phyloP scores from a whole-genome alignment of 352 stramenopile genomes.

The Phytophthora sp. region DNA sequence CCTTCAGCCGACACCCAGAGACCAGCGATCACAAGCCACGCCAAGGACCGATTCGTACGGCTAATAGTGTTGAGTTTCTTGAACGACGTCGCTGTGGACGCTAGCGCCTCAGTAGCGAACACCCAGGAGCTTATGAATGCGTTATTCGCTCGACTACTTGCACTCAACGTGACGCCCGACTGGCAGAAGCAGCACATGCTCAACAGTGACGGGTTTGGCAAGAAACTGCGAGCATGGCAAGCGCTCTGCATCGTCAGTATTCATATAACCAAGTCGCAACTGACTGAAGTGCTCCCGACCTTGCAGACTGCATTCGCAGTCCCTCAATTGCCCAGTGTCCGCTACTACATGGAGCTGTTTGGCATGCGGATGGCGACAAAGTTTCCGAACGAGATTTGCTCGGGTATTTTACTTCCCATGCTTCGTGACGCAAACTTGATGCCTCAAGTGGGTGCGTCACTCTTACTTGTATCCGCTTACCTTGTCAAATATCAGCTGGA shows the following conservation, averaged over 20 bases:
- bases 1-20: slow-evolving; percentile 17
- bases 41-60: slow-evolving; percentile 73
- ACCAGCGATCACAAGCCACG: slow-evolving; percentile 33
- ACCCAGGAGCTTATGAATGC: slow-evolving; percentile 45
- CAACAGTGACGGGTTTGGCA: slow-evolving; percentile 82
- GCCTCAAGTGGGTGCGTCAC: slow-evolving; percentile 69
- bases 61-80: slow-evolving; percentile 74
- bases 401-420: slow-evolving; percentile 56
- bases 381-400: slow-evolving; percentile 55
- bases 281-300: slow-evolving; percentile 29
- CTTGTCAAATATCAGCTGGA: slow-evolving; percentile 45
- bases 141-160: slow-evolving; percentile 49
- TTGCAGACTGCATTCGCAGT: slow-evolving; percentile 63
- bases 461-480: slow-evolving; percentile 65
- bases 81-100: slow-evolving; percentile 54
- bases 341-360: slow-evolving; percentile 88
- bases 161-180: slow-evolving; percentile 63
- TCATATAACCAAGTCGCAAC: slow-evolving; percentile 42
- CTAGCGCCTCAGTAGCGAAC: not conserved
- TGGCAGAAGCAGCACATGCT: slow-evolving; percentile 86
- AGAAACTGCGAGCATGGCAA: slow-evolving; percentile 82
- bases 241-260: slow-evolving; percentile 73
- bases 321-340: slow-evolving; percentile 69
- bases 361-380: slow-evolving; percentile 67
- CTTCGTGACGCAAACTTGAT: slow-evolving; percentile 73